Evolutionary conservation across 2,329 filamentous ascomycete genomes (phyloP).

Genomic region (Neonectria magnoliae): DNA sequence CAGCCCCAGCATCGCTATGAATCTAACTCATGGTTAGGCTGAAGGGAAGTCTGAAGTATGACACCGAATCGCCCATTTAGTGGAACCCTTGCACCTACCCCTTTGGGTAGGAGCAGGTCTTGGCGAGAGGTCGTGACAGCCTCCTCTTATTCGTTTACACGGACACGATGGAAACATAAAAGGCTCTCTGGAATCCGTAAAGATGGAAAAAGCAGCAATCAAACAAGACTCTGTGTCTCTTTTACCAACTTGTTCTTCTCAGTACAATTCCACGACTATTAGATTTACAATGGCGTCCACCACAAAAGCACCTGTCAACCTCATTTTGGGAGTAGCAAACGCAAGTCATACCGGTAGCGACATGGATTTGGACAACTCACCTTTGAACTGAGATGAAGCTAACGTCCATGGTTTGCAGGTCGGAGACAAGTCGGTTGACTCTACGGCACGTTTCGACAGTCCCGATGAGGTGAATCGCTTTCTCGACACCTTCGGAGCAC

Average conservation of each 20-base stretch:
- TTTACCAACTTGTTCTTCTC: too few species aligned
- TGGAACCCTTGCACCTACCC: conserved; percentile 8
- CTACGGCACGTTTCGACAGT: conserved; percentile 37
- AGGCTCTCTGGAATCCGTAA: background rate
- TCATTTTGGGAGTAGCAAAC: conserved; percentile 30
- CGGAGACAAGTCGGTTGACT: conserved; percentile 36
- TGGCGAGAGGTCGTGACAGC: background rate
- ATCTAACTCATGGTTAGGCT: background rate
- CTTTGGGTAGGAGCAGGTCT: conserved; percentile 25
- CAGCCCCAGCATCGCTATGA: background rate
- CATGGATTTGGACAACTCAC: fast-evolving
- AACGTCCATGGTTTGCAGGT: conserved; percentile 18
- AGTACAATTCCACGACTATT: background rate
- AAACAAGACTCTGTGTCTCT: background rate
- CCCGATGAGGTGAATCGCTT: conserved; percentile 41
- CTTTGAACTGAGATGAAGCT: background rate
- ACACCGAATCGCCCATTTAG: background rate
- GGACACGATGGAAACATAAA: background rate
- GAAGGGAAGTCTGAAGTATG: background rate
- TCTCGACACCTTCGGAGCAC: conserved; percentile 30
- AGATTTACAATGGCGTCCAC: conserved; percentile 11
- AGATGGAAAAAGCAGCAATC: background rate
- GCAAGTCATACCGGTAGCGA: conserved; percentile 4
- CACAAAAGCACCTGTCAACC: conserved; percentile 21
- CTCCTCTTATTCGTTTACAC: background rate